Conservation (phyloP, 2,329 filamentous ascomycete species). For the Alternaria ethzedia region DNA sequence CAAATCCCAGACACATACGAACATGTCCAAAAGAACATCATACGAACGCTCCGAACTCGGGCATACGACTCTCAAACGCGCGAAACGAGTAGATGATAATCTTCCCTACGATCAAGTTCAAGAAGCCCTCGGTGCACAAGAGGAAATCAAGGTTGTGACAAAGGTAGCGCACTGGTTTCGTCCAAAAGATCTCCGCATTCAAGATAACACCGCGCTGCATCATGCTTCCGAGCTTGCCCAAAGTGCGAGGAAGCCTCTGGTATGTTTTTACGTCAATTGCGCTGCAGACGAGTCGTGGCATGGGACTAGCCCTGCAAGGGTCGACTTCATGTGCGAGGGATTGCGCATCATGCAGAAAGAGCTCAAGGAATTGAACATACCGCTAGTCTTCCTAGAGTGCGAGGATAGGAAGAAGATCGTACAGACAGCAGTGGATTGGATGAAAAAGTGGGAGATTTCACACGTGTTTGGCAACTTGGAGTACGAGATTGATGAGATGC, state of each 20-base stretch:
- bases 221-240: conserved; percentile 56
- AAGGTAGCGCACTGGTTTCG: conserved; percentile 60
- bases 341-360: conserved; percentile 55
- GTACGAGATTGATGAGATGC: conserved; percentile 55
- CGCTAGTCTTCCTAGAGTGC: conserved; percentile 54
- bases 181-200: conserved; percentile 58
- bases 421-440: conserved; percentile 51
- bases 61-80: conserved; percentile 57
- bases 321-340: conserved; percentile 57
- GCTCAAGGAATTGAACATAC: conserved; percentile 57
- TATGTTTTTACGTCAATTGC: conserved; percentile 56
- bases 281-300: conserved; percentile 59
- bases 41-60: conserved; percentile 43
- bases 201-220: conserved; percentile 58
- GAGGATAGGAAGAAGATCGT: conserved; percentile 53
- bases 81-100: conserved; percentile 57
- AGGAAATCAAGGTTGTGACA: conserved; percentile 46
- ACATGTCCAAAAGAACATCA: conserved; percentile 37
- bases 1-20: not conserved
- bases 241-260: conserved; percentile 50
- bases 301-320: conserved; percentile 56
- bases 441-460: conserved; percentile 53
- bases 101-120: conserved; percentile 53
- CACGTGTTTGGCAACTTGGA: conserved; percentile 58
- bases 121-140: conserved; percentile 49